Evolutionary conservation across 2,329 filamentous ascomycete species (phyloP).

Genomic region (Xylariaceae sp.): DNA sequence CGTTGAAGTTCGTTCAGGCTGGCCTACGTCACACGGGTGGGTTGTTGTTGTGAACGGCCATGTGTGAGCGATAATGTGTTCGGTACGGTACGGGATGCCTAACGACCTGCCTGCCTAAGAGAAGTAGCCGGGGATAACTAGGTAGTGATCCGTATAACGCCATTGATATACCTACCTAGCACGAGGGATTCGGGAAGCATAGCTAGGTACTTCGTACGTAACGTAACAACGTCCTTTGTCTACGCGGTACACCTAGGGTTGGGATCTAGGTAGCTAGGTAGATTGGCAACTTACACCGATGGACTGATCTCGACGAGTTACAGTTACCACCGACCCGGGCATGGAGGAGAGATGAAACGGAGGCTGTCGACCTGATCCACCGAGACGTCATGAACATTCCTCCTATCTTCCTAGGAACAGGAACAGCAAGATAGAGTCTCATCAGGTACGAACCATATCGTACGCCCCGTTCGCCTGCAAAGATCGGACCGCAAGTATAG

Average conservation of each 20-base stretch:
- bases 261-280: neutral
- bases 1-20: constrained; percentile 3
- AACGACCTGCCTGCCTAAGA: neutral
- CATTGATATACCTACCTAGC: constrained; percentile 1
- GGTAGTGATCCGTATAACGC: too few relatives aligned
- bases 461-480: neutral
- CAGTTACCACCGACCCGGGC: neutral
- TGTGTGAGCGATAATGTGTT: constrained; percentile 14
- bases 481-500: neutral
- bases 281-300: neutral
- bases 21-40: constrained; percentile 11
- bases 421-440: neutral
- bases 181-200: constrained; percentile 11
- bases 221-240: constrained; percentile 11
- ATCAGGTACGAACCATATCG: neutral
- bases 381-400: neutral
- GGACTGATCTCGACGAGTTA: neutral
- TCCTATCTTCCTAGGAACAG: neutral
- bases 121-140: neutral
- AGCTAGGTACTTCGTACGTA: neutral
- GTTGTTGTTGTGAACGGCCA: neutral
- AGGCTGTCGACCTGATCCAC: neutral
- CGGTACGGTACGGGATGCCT: neutral
- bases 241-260: neutral
- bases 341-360: neutral